Percentiles rank a stretch among this genome's conserved stretches.
phyloP scores from a whole-genome alignment of 2,329 filamentous ascomycete genomes.

The Pseudocercospora fijiensis region DNA sequence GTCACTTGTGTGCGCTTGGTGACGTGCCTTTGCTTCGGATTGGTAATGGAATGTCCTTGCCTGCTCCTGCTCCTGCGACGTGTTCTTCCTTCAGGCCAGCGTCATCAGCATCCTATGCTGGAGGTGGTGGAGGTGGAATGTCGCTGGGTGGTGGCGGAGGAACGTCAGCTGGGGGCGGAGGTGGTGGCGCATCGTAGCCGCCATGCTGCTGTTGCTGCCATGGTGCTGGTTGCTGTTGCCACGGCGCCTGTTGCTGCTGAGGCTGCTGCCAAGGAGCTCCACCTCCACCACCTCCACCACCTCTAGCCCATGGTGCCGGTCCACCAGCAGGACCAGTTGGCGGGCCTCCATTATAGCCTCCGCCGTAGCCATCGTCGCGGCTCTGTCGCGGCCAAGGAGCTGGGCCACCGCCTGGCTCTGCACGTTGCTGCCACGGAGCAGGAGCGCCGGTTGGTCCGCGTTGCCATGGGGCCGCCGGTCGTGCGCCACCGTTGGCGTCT shows the following conservation, averaged over 20 bases:
- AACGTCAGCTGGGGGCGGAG: constrained; percentile 56
- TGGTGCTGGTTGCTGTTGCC: constrained; percentile 20
- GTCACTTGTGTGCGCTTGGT: neutral
- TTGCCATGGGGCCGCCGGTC: constrained; percentile 32
- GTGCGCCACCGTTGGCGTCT: constrained; percentile 61
- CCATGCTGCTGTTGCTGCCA: constrained; percentile 18
- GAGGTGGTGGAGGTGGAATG: constrained; percentile 64
- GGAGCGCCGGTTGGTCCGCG: constrained; percentile 34
- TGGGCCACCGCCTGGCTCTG: constrained; percentile 30
- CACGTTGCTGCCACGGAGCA: constrained; percentile 40
- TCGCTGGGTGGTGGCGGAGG: constrained; percentile 63
- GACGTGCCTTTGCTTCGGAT: neutral
- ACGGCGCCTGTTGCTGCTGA: constrained; percentile 24
- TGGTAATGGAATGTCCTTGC: neutral
- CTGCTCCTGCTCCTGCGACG: neutral
- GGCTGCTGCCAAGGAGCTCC: constrained; percentile 35
- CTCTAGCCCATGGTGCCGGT: constrained; percentile 26
- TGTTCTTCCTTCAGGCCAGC: neutral
- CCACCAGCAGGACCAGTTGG: constrained; percentile 25
- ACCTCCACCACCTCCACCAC: constrained; percentile 26
- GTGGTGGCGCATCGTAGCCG: constrained; percentile 39
- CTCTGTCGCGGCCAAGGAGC: constrained; percentile 41
- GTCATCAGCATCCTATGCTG: constrained; percentile 29
- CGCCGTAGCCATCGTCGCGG: constrained; percentile 26
- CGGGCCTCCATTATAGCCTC: constrained; percentile 30